Conservation (phyloP, 1,284 basidiomycete species). For the Heterobasidion irregulare region DNA sequence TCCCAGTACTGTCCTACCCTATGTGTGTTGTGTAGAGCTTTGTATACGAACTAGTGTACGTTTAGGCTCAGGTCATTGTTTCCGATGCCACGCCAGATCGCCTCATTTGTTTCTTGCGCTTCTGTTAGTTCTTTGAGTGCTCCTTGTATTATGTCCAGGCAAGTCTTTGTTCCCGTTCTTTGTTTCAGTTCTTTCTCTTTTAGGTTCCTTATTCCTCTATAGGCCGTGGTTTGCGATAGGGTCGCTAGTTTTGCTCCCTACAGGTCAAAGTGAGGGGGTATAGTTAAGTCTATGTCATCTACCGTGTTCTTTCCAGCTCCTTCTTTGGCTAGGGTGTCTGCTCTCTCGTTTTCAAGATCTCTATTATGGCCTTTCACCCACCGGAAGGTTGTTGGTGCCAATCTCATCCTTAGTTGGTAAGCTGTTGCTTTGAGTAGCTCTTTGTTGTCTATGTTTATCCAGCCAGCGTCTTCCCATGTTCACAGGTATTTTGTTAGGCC, state of each 20-base stretch:
- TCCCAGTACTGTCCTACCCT: conserved; percentile 7
- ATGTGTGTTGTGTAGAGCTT: neutral
- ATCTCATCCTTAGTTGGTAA: conserved; percentile 8
- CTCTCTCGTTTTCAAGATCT: conserved; percentile 16
- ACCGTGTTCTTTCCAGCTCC: conserved; percentile 8
- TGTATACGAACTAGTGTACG: neutral
- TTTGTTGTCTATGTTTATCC: conserved; percentile 9
- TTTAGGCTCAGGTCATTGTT: neutral
- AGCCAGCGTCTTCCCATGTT: conserved; percentile 17
- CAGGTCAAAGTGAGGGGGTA: conserved; percentile 6
- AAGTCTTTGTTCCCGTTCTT: neutral
- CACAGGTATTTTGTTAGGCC: conserved; percentile 10
- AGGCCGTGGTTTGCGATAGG: conserved; percentile 19
- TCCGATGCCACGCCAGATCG: conserved; percentile 7
- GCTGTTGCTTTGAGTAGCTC: conserved; percentile 7
- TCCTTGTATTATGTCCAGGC: neutral
- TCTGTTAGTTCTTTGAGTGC: neutral
- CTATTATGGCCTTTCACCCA: conserved; percentile 22
- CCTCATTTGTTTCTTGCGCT: neutral
- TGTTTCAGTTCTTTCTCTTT: neutral
- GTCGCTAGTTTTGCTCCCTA: conserved; percentile 16
- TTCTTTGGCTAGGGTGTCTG: conserved; percentile 14
- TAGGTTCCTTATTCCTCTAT: conserved; percentile 13
- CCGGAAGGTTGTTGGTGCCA: conserved; percentile 12
- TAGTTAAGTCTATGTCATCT: conserved; percentile 3